Conservation (phyloP, 495 filamentous ascomycete genomes). For the Neurospora sp. region DNA sequence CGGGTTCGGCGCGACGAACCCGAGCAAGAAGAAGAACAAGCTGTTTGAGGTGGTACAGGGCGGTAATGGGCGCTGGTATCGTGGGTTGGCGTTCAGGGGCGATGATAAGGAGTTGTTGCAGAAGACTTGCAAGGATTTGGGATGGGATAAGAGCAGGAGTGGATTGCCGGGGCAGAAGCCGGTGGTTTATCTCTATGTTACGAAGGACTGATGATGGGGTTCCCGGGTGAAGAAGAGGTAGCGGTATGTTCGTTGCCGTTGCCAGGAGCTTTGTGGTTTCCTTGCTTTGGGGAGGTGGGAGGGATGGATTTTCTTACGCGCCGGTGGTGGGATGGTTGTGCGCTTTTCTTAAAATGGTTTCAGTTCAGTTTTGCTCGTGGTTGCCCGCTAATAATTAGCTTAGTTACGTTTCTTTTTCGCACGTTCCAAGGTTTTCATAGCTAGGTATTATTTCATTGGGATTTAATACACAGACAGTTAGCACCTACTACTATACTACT, state of each 20-base stretch:
- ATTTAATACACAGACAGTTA: not conserved
- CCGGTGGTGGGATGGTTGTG: not conserved
- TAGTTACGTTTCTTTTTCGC: not conserved
- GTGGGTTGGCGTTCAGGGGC: conserved; percentile 20
- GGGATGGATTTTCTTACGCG: not conserved
- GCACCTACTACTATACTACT: not conserved
- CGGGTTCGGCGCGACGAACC: conserved; percentile 36
- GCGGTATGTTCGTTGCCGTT: not conserved
- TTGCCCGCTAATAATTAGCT: not conserved
- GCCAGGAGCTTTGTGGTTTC: not conserved
- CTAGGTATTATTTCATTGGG: too few species aligned
- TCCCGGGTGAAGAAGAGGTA: not conserved
- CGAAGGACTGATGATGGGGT: conserved; percentile 19
- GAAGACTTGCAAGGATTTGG: conserved; percentile 25
- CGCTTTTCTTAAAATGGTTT: not conserved
- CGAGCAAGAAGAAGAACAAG: conserved; percentile 28
- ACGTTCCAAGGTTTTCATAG: not conserved
- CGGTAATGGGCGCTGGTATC: conserved; percentile 29
- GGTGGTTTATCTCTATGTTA: conserved; percentile 29
- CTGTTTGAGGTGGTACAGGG: conserved; percentile 31
- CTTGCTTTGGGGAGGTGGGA: not conserved
- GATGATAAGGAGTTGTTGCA: conserved; percentile 10
- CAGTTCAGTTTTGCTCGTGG: not conserved
- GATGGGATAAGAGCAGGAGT: conserved; percentile 27
- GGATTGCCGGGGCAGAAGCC: conserved; percentile 27